Base-by-base conservation (phyloP, 1,284 basidiomycete genomes). In the Leccinum subrobustum region DNA sequence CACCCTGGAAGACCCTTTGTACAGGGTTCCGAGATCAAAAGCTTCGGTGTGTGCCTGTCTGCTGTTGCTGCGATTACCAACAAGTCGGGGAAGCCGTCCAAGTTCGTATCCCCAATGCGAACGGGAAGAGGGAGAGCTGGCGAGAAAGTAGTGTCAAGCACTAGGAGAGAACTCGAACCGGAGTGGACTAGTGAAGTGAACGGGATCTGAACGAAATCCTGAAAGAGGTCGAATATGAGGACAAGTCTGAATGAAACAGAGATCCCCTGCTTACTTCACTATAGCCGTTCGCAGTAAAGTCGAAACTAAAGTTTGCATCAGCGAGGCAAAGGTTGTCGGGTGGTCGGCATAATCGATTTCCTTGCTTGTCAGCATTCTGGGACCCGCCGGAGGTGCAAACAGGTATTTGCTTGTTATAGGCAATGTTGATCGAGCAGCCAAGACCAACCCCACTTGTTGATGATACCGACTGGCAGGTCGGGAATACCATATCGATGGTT, bases 21-120 rank as follows among this genome's bases (percentile, higher is more conserved):
- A 68, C 96, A 98, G 0, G 87, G 83, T 2, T 87, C 80, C 33
- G 89, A 96, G 66, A 88, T 81, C 4, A 96, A 72, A 11, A 98
- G 75, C 58, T 84, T 83, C 0, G 91, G 89, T 6, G 80, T 83
- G n/a, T 78, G 78, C 66, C 82, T 76, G 73, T 37, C 66, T 8
- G 74, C 65, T 16, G 79, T 76, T 1, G 79, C 82, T 0, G 85
- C 73, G n/a, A 95, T 85, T 6, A 90, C 68, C 3, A 98, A 78
- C 7, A 98, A 70, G 68, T 99, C 97, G 0, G 97, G 96, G 77
- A 93, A 98, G 0, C 97, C 97, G 71, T 99, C 96, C 39, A 96
- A 82, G 74, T 98, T 93, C 60, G 85, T 90, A 76, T 99, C 97
- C 47, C 96, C 97, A 0, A 96, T 76, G 60, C 89, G 89, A 47